Base-by-base conservation (phyloP, 164 flowering plant genomes). In the Magnolia changhungtana region DNA sequence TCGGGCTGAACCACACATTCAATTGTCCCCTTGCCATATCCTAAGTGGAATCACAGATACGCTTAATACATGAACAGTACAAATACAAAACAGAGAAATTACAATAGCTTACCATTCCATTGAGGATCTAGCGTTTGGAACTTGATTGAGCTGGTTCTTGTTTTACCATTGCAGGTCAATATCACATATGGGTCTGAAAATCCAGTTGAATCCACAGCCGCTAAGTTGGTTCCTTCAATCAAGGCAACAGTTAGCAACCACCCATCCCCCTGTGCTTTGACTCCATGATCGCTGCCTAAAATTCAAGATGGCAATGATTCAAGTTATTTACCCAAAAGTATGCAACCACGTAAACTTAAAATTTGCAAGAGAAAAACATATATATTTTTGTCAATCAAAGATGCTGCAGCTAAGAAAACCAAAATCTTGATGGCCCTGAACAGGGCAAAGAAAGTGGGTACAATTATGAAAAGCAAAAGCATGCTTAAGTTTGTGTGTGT, bases 241-340 rank as follows among this genome's bases (percentile, higher is more conserved):
- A 96, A 85, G 67, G 97, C 99, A 84, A 92, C 89, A 74, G 99
- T 96, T 10, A 96, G 86, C 79, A 96, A 78, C 99, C 99, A 96
- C 50, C 99, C 98, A 84, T 93, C 91, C 65, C 99, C 99, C 78
- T 86, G 96, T 71, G 99, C 99, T 84, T 93, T 93, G 71, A 96
- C 82, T 76, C 99, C 99, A 86, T 96, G 99, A 83, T 96, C 99
- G 78, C 89, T 88, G 29, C 94, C 98, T 96, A 77, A 67, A 76
- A 37, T 69, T 65, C 16, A 67, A 16, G 20, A 67, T 16, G 50
- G 23, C 1, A 75, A 67, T 27, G 68, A 77, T 67, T n/a, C 4
- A 76, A 71, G 67, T 67, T 66, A 64, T 20, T 58, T 29, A 1
- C 18, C 24, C 8, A 1, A 49, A 29, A 29, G 9, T 66, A 21